A percentile compares a stretch with the other conserved stretches of the same genome.
Conservation (phyloP, 768 basidiomycete species). For the Russula emetica region DNA sequence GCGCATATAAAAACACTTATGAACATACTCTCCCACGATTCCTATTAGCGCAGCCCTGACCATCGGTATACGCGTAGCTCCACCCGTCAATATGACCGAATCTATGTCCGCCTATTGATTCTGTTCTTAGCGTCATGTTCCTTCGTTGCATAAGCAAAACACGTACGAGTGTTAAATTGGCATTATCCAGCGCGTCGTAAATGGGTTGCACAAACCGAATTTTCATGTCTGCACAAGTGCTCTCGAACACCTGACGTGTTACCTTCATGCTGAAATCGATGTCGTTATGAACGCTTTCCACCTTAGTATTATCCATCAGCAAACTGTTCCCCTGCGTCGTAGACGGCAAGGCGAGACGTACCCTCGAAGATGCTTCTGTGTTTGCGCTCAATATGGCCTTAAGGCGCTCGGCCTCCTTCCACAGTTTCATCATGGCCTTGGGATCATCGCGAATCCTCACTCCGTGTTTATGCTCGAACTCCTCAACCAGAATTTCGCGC, state of each 20-base stretch:
- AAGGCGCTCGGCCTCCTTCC: conserved; percentile 89
- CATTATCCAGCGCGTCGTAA: conserved; percentile 60
- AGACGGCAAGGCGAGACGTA: conserved; percentile 36
- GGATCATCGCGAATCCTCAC: conserved; percentile 67
- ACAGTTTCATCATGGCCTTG: conserved; percentile 86
- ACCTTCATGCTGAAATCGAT: conserved; percentile 84
- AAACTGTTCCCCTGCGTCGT: background rate
- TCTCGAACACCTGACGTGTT: conserved; percentile 75
- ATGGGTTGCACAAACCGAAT: conserved; percentile 66
- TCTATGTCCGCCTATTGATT: conserved; percentile 66
- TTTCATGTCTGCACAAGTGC: conserved; percentile 61
- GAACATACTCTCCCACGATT: conserved; percentile 68
- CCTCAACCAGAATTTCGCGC: conserved; percentile 70
- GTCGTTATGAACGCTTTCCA: conserved; percentile 87
- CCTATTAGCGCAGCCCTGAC: conserved; percentile 76
- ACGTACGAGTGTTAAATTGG: conserved; percentile 64
- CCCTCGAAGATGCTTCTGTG: conserved; percentile 66
- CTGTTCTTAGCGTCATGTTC: conserved; percentile 8
- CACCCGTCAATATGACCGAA: conserved; percentile 92
- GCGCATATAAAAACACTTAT: background rate
- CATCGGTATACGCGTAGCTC: conserved; percentile 86
- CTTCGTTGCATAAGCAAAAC: background rate
- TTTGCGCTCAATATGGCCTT: conserved; percentile 95
- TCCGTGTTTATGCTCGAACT: conserved; percentile 69
- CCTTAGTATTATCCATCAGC: conserved; percentile 39